Conservation (phyloP, 345 rosid genomes). For the Hirschfeldia incana region DNA sequence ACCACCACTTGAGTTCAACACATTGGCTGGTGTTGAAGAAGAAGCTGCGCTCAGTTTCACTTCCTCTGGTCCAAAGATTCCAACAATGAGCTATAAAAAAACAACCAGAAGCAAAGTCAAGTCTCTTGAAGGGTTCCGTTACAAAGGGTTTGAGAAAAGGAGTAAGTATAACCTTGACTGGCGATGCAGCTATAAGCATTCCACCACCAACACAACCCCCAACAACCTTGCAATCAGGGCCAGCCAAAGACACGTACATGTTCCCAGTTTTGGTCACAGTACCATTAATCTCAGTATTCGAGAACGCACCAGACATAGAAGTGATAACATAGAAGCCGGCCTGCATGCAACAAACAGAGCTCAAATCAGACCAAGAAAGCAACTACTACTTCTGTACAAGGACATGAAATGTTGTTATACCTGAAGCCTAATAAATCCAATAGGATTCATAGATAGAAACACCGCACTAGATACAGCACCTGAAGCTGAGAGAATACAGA, state of each 20-base stretch:
- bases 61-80: slow-evolving; percentile 67
- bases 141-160: not conserved
- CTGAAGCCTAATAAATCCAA: slow-evolving; percentile 46
- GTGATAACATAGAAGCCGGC: slow-evolving; percentile 73
- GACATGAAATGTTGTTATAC: slow-evolving; percentile 36
- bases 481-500: not conserved
- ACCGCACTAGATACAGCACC: not conserved
- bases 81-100: slow-evolving; percentile 67
- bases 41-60: too few relatives aligned
- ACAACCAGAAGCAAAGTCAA: not conserved
- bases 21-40: too few relatives aligned
- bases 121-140: not conserved
- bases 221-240: slow-evolving; percentile 77
- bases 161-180: slow-evolving; percentile 62
- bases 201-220: slow-evolving; percentile 87
- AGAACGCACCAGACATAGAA: slow-evolving; percentile 76
- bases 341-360: slow-evolving; percentile 41
- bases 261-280: slow-evolving; percentile 73
- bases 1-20: too few relatives aligned
- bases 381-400: not conserved
- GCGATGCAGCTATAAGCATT: slow-evolving; percentile 74
- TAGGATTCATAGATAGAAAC: not conserved
- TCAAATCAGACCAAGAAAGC: not conserved
- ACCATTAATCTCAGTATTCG: slow-evolving; percentile 69
- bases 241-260: slow-evolving; percentile 74